Evolutionary conservation across 1,284 basidiomycete genomes (phyloP).

Genomic region (Tilletiaria anomala): DNA sequence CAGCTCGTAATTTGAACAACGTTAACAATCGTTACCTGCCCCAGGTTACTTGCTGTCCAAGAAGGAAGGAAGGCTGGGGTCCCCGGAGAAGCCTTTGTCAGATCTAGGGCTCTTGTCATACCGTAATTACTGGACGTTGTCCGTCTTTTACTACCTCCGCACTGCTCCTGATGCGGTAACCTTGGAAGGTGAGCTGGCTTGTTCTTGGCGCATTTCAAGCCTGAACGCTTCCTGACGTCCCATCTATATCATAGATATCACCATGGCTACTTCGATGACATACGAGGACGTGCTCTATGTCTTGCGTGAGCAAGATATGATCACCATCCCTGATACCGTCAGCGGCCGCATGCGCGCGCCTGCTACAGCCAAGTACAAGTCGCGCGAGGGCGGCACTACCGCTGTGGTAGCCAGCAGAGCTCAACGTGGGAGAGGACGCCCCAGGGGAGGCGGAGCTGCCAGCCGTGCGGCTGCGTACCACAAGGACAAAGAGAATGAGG

Average conservation of each 20-base stretch:
- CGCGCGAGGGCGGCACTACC: constrained; percentile 7
- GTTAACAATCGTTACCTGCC: neutral
- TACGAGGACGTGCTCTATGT: constrained; percentile 70
- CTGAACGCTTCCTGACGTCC: neutral
- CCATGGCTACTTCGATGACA: constrained; percentile 74
- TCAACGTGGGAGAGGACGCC: constrained; percentile 47
- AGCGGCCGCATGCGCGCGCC: constrained; percentile 17
- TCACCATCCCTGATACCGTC: constrained; percentile 44
- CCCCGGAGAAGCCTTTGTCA: constrained; percentile 91
- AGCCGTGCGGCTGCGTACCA: neutral
- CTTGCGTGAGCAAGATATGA: constrained; percentile 64
- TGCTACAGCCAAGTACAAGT: constrained; percentile 19
- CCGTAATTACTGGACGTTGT: constrained; percentile 83
- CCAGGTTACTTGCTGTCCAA: constrained; percentile 87
- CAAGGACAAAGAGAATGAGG: constrained; percentile 40
- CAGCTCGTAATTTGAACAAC: neutral
- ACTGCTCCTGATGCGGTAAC: constrained; percentile 51
- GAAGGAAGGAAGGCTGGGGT: constrained; percentile 87
- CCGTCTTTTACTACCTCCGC: constrained; percentile 68
- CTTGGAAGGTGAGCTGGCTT: constrained; percentile 55
- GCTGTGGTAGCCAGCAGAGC: neutral
- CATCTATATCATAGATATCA: constrained; percentile 55
- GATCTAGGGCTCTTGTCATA: constrained; percentile 87
- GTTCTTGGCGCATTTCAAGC: neutral
- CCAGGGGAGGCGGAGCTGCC: constrained; percentile 44